Conservation (phyloP, 345 rosid genomes). For the Boechera divaricarpa region DNA sequence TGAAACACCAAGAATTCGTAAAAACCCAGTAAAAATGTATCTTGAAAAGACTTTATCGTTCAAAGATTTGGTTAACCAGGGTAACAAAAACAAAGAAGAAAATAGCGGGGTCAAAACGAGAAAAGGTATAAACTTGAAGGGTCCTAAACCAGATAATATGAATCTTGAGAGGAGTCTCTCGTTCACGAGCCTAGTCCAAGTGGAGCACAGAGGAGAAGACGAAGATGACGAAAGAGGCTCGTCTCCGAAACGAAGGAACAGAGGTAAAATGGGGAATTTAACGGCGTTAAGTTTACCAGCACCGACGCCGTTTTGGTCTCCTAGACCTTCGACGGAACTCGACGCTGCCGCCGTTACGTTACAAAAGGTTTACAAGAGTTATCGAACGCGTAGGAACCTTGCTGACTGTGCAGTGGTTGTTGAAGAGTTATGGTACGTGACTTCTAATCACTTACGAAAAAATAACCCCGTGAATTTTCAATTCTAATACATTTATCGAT, state of each 20-base stretch:
- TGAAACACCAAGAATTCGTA: slow-evolving; percentile 37
- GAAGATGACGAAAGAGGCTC: slow-evolving; percentile 32
- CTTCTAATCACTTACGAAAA: not conserved
- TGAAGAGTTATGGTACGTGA: slow-evolving; percentile 79
- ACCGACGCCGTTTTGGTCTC: slow-evolving; percentile 62
- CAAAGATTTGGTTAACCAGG: slow-evolving; percentile 42
- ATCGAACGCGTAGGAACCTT: slow-evolving; percentile 56
- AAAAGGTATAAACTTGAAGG: slow-evolving; percentile 44
- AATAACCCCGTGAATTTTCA: not conserved
- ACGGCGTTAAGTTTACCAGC: slow-evolving; percentile 58
- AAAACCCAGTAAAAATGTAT: not conserved
- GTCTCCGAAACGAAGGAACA: slow-evolving; percentile 45
- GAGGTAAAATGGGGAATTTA: slow-evolving; percentile 38
- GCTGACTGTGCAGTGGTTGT: slow-evolving; percentile 95
- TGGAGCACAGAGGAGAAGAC: slow-evolving; percentile 21
- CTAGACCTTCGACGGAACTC: slow-evolving; percentile 72
- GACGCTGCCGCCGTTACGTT: slow-evolving; percentile 66
- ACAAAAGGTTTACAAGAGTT: slow-evolving; percentile 53
- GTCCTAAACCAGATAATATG: slow-evolving; percentile 47
- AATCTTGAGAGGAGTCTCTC: slow-evolving; percentile 46
- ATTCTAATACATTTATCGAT: not conserved
- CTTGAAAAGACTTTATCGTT: slow-evolving; percentile 43
- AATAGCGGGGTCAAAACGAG: slow-evolving; percentile 33
- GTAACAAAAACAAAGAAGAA: slow-evolving; percentile 8
- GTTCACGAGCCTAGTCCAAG: slow-evolving; percentile 45